Evolutionary conservation across 2,329 filamentous ascomycete species (phyloP).

Genomic region (Fonsecaea multimorphosa): DNA sequence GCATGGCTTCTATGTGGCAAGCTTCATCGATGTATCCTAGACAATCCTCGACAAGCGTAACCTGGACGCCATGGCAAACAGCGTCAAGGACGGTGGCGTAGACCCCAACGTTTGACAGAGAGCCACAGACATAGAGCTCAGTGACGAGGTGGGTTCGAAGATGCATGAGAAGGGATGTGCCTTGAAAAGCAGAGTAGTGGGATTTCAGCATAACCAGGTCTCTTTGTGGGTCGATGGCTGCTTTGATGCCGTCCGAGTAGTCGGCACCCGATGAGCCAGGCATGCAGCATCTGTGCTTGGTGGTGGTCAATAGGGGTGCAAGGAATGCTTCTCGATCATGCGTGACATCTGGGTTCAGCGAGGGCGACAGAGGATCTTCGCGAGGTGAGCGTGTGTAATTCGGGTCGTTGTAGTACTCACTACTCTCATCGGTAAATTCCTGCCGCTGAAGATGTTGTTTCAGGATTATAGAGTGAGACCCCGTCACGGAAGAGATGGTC

Average conservation of each 20-base stretch:
- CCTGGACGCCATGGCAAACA: conserved; percentile 82
- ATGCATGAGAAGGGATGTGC: conserved; percentile 73
- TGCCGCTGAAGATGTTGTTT: conserved; percentile 28
- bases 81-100: conserved; percentile 92
- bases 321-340: conserved; percentile 54
- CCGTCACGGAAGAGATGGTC: conserved; percentile 58
- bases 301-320: conserved; percentile 31
- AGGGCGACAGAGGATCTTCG: conserved; percentile 29
- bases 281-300: conserved; percentile 48
- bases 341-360: conserved; percentile 26
- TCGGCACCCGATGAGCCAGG: conserved; percentile 53
- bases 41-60: conserved; percentile 87
- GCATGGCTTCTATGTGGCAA: conserved; percentile 73
- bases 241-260: conserved; percentile 57
- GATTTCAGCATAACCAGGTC: conserved; percentile 70
- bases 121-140: conserved; percentile 86
- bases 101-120: conserved; percentile 83
- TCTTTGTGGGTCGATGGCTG: conserved; percentile 56
- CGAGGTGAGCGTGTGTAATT: conserved; percentile 24
- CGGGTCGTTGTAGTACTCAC: conserved; percentile 25
- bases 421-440: conserved; percentile 16
- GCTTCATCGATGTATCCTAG: conserved; percentile 75
- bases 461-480: conserved; percentile 49
- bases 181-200: conserved; percentile 86
- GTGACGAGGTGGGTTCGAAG: conserved; percentile 86